Base-by-base conservation (phyloP, 768 basidiomycete species). In the Clitopilus passeckerianus region DNA sequence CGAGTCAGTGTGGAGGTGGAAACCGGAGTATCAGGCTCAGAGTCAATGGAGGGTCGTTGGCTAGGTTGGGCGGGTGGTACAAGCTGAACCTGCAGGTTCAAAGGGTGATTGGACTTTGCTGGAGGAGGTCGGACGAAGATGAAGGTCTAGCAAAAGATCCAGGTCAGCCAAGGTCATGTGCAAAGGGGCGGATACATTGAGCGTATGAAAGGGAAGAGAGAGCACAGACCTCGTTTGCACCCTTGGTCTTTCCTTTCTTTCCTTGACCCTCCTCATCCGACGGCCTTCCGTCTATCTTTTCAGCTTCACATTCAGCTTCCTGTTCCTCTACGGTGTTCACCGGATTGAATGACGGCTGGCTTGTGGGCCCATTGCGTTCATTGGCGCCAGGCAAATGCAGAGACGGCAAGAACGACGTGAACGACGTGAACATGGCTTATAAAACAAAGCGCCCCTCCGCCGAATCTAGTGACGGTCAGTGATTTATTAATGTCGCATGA, bases 71-170 rank as follows among this genome's bases (percentile, higher is more conserved):
- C 80, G 43, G 86, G 89, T 5, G 91, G 91, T 1, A 96, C 89
- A 43, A 97, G 86, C 71, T 97, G 95, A 10, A 97, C 87, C 66
- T 97, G 95, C 0, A 96, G 79, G 69, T 95, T 95, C 46, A 95
- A 78, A 0, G 93, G 90, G 63, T 95, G 92, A 62, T 90, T 90
- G n/a, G 84, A 79, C 65, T 87, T 86, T 6, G 90, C 85, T 0
- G 93, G 92, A 1, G 93, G 93, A 5, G 95, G 95, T 54, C 91
- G 86, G 58, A 96, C 95, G 67, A 96, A 86, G 59, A 95, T 91
- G 75, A 95, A 93, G 0, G 90, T 91, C 93, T 95, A 68, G 10
- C 35, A 34, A 34, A 54, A 57, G 59, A 58, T 52, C 33, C 27
- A 30, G 52, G 16, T 34, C 16, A 60, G 54, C 33, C 55, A 43